A percentile compares a stretch with the other conserved stretches of the same genome.
These are phyloP conservation scores for Microthlaspi erraticum DNA, from an alignment of 345 rosid genomes.

Conservation along the genomic window DNA sequence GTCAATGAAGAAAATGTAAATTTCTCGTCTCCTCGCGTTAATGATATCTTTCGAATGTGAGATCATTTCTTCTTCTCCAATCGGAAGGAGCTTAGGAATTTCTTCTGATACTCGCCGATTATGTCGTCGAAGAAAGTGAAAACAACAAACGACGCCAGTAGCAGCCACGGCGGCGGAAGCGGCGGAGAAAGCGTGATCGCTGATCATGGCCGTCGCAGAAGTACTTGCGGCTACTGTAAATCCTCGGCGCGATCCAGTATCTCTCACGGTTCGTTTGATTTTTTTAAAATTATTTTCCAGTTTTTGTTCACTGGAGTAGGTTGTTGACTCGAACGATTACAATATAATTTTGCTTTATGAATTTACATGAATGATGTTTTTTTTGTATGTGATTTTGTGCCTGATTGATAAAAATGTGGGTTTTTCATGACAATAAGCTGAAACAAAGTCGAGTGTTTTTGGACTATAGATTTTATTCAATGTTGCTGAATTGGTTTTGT, in stretches of 20 bases:
- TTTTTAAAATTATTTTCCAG: neutral
- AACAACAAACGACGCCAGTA: conserved; percentile 70
- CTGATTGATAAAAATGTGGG: conserved; percentile 11
- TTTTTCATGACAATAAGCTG: neutral
- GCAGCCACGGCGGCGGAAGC: conserved; percentile 52
- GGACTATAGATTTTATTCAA: neutral
- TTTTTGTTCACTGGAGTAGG: conserved; percentile 7
- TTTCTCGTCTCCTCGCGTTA: neutral
- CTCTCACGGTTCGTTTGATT: conserved; percentile 65
- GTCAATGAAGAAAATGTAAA: neutral
- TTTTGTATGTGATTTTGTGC: neutral
- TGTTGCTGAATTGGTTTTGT: neutral
- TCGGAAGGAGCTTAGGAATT: neutral
- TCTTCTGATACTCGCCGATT: conserved; percentile 2
- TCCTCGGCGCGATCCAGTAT: conserved; percentile 56
- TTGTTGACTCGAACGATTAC: conserved; percentile 1
- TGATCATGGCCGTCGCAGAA: conserved; percentile 57
- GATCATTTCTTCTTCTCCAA: conserved; percentile 23
- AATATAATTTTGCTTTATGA: neutral
- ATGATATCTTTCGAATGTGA: neutral
- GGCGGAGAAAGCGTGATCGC: conserved; percentile 62
- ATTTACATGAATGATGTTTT: neutral
- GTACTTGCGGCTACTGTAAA: conserved; percentile 82
- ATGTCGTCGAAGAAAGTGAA: conserved; percentile 44
- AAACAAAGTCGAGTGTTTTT: neutral